Percentiles rank a stretch among this genome's conserved stretches.
Conservation (phyloP, 805 yeast species). For the Pichia californica region DNA sequence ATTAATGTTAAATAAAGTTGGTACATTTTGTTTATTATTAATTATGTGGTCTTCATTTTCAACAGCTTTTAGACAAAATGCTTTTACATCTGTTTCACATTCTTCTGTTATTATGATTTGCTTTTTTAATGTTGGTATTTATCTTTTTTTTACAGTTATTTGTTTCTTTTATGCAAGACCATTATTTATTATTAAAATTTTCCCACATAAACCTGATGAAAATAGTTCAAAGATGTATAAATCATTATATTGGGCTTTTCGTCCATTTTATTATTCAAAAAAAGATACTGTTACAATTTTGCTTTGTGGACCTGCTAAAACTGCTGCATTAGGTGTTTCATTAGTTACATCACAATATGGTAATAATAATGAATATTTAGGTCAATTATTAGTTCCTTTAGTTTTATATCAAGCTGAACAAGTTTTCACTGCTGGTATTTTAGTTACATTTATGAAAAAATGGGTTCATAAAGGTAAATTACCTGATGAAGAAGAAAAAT, state of each 20-base stretch:
- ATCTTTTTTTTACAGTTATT: constrained; percentile 65
- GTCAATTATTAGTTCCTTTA: constrained; percentile 70
- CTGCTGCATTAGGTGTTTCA: constrained; percentile 88
- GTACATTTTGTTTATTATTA: constrained; percentile 70
- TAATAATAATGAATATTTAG: constrained; percentile 49
- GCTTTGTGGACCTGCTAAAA: constrained; percentile 90
- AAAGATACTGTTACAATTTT: constrained; percentile 71
- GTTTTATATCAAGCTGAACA: constrained; percentile 86
- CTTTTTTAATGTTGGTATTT: constrained; percentile 77
- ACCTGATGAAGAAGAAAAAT: constrained; percentile 8
- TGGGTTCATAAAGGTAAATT: constrained; percentile 47
- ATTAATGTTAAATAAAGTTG: constrained; percentile 62
- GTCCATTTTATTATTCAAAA: constrained; percentile 66
- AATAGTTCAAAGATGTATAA: constrained; percentile 39
- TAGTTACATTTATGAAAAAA: constrained; percentile 57
- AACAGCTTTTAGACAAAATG: constrained; percentile 78
- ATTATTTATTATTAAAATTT: constrained; percentile 35
- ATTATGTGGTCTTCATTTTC: constrained; percentile 60
- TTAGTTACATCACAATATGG: constrained; percentile 64
- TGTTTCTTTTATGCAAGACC: constrained; percentile 61
- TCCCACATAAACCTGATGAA: constrained; percentile 42
- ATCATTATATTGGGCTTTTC: constrained; percentile 36
- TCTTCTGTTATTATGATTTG: constrained; percentile 68
- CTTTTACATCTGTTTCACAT: constrained; percentile 49
- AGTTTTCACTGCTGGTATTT: constrained; percentile 70